A percentile compares a stretch with the other conserved stretches of the same genome.
These are phyloP conservation scores for Lyophyllum shimeji DNA, from an alignment of 768 basidiomycete genomes.

Conservation along the genomic window DNA sequence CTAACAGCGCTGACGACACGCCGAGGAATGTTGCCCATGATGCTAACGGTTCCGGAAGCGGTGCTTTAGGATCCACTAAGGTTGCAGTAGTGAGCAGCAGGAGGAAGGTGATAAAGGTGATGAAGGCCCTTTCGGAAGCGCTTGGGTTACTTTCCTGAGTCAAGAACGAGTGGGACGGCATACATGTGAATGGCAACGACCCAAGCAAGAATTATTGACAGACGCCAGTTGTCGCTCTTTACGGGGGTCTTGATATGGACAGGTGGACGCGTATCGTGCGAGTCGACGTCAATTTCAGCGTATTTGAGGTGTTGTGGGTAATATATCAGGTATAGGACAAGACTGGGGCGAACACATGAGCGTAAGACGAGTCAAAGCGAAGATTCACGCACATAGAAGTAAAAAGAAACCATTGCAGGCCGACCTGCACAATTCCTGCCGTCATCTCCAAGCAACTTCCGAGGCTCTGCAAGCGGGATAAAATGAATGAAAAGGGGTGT, in stretches of 20 bases:
- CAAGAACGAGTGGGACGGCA: conserved; percentile 22
- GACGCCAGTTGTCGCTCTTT: conserved; percentile 69
- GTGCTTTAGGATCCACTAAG: conserved; percentile 36
- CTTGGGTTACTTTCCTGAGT: conserved; percentile 3
- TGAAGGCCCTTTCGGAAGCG: conserved; percentile 44
- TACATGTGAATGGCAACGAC: conserved; percentile 74
- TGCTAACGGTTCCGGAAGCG: conserved; percentile 31
- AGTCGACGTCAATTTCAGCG: conserved; percentile 33
- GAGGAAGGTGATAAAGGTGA: conserved; percentile 59
- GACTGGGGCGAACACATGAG: conserved; percentile 41
- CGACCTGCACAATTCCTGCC: conserved; percentile 81
- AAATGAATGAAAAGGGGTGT: neutral
- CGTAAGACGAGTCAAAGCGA: neutral
- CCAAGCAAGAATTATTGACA: conserved; percentile 77
- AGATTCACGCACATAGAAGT: conserved; percentile 64
- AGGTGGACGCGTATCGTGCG: conserved; percentile 40
- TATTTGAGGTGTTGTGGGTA: conserved; percentile 87
- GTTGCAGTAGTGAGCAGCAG: conserved; percentile 48
- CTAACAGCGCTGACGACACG: conserved; percentile 72
- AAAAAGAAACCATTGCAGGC: conserved; percentile 83
- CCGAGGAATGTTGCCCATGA: conserved; percentile 89
- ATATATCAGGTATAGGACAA: conserved; percentile 90
- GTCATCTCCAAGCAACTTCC: conserved; percentile 77
- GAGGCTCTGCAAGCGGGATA: conserved; percentile 44
- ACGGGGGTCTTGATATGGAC: conserved; percentile 45